phyloP scores from a whole-genome alignment of 371 early-diverging fungal species.

The Mucor sp. region DNA sequence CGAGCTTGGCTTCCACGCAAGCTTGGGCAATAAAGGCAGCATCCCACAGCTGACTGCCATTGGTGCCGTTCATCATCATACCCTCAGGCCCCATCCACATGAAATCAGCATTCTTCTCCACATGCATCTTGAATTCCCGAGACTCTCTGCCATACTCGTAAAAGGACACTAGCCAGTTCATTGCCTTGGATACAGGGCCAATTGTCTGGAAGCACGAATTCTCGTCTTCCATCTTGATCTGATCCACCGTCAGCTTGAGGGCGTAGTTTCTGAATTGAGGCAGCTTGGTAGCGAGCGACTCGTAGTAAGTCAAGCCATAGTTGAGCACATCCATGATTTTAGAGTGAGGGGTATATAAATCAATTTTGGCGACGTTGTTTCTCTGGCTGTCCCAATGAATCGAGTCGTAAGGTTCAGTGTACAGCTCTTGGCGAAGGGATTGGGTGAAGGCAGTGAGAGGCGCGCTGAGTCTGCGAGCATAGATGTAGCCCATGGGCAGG shows the following conservation, averaged over 20 bases:
- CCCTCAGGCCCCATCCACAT: conserved; percentile 92
- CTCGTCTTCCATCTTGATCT: conserved; percentile 87
- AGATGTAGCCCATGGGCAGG: conserved; percentile 93
- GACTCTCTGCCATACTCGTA: conserved; percentile 91
- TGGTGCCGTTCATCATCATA: conserved; percentile 97
- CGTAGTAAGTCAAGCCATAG: conserved; percentile 65
- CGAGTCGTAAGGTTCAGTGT: conserved; percentile 76
- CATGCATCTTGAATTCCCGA: conserved; percentile 75
- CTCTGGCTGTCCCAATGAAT: conserved; percentile 85
- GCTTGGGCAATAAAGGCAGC: conserved; percentile 90
- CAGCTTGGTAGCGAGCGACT: conserved; percentile 51
- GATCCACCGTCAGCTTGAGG: conserved; percentile 73
- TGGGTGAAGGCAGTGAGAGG: conserved; percentile 68
- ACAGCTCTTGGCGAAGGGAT: conserved; percentile 85
- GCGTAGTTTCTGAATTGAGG: conserved; percentile 71
- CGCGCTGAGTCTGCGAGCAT: conserved; percentile 70
- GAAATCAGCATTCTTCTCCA: conserved; percentile 76
- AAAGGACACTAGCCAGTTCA: conserved; percentile 86
- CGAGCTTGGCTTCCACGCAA: conserved; percentile 60
- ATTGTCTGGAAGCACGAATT: conserved; percentile 89
- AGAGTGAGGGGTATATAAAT: conserved; percentile 88
- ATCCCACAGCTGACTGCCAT: conserved; percentile 98
- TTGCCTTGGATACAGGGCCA: conserved; percentile 93
- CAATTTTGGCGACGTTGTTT: conserved; percentile 81
- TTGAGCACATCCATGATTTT: conserved; percentile 76